Evolutionary conservation across 257 asterid species (phyloP), one percentile per base, ranked within the genome.

Genomic region (Knoxia roxburghii): DNA sequence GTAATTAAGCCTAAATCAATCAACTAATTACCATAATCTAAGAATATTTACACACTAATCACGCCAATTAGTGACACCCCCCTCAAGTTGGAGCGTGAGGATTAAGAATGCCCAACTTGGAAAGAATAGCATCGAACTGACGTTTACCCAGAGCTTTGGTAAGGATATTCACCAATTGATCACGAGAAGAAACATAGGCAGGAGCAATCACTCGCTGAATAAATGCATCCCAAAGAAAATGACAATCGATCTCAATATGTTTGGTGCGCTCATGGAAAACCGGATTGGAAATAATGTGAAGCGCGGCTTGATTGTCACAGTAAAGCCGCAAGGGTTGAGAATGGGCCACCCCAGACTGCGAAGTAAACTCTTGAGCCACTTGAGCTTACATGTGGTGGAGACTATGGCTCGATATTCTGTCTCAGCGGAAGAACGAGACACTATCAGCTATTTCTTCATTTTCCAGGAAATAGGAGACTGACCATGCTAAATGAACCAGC

Each of bases 391-490:
- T 14, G 52, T 40, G 13, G 32, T 39, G 27, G 30, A 20, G 8
- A 27, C 50, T 24, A 62, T 17, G 27, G 50, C 17, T 3, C 54
- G 30, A 21, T 41, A 62, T 7, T 37, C 30, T 4, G 35, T 18
- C 20, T 62, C 52, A 17, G 10, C 33, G 0, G 67, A 40, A 11
- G 54, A 62, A 7, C 32, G 29, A 9, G 67, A 39, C 1, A 62
- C 52, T 2, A 0, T 63, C 1, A 7, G 68, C 33, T 63, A 10
- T 33, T 63, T 63, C 54, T 63, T 63, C 2, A 32, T 63, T 17
- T 40, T 63, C 53, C 68, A 63, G 18, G 52, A 63, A 23, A 63
- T 63, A 23, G 52, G 68, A 39, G 68, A 63, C 2, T 21, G 8
- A 14, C 55, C 55, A 18, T 10, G 17, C 23, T 14, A 18, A 50